Percentiles rank a stretch among this genome's conserved stretches.
phyloP scores from a whole-genome alignment of 352 stramenopile species.

The Globisporangium lucens region DNA sequence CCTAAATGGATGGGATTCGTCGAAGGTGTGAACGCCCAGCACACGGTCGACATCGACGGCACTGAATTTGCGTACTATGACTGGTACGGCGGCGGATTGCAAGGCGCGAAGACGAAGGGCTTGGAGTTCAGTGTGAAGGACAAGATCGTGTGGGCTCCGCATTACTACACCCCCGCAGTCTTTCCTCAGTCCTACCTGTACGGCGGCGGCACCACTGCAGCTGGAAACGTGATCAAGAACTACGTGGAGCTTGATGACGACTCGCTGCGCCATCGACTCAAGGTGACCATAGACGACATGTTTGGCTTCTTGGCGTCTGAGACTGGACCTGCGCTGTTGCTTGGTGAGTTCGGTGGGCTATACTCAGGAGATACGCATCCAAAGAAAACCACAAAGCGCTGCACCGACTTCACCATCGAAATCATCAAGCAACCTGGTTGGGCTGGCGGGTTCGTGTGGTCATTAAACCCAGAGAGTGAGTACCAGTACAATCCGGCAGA shows the following conservation, averaged over 20 bases:
- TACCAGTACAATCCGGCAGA: constrained; percentile 44
- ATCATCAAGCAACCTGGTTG: constrained; percentile 30
- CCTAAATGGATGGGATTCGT: constrained; percentile 40
- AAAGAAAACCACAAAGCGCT: constrained; percentile 28
- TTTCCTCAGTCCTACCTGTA: constrained; percentile 34
- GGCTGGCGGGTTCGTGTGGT: constrained; percentile 34
- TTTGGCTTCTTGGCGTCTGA: constrained; percentile 33
- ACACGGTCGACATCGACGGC: constrained; percentile 26
- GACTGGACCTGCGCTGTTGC: constrained; percentile 23
- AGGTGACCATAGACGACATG: constrained; percentile 35
- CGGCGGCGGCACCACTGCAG: constrained; percentile 15
- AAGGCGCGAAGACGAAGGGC: constrained; percentile 22
- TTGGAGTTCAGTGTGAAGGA: constrained; percentile 22
- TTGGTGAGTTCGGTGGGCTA: constrained; percentile 36
- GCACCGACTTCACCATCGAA: constrained; percentile 31
- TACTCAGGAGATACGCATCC: constrained; percentile 30
- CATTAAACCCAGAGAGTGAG: constrained; percentile 34
- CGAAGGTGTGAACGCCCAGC: constrained; percentile 31
- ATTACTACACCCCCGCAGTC: constrained; percentile 37
- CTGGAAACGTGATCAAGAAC: constrained; percentile 12
- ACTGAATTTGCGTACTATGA: constrained; percentile 30
- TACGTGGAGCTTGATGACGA: constrained; percentile 33
- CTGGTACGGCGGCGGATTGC: constrained; percentile 37
- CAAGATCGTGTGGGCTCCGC: constrained; percentile 36
- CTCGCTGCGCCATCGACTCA: constrained; percentile 21